Percentiles rank a stretch among this genome's conserved stretches.
Evolutionary conservation across 2,329 filamentous ascomycete genomes (phyloP).

Genomic region (Atkinsonella hypoxylon): DNA sequence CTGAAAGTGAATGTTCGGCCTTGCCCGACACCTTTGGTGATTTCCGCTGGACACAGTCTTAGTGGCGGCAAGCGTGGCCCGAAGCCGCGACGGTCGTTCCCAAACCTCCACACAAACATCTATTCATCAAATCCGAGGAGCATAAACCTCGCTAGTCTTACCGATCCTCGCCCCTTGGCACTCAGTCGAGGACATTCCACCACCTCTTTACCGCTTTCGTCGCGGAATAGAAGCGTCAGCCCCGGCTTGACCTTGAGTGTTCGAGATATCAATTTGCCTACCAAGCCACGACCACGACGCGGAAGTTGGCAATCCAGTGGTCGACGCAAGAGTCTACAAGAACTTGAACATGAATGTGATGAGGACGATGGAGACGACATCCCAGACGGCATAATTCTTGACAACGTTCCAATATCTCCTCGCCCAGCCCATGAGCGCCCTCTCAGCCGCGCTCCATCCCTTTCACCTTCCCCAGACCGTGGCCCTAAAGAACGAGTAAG

Average conservation of each 20-base stretch:
- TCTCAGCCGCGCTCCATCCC: constrained; percentile 39
- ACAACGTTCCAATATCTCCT: constrained; percentile 77
- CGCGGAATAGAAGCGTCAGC: constrained; percentile 39
- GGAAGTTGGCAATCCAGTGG: constrained; percentile 61
- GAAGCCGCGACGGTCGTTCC: constrained; percentile 27
- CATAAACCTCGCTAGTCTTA: constrained; percentile 30
- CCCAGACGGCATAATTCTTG: constrained; percentile 65
- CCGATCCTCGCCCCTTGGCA: constrained; percentile 22
- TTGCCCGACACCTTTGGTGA: constrained; percentile 13
- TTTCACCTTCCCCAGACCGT: constrained; percentile 41
- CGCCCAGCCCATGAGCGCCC: constrained; percentile 45
- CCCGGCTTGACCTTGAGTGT: constrained; percentile 35
- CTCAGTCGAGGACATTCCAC: constrained; percentile 19
- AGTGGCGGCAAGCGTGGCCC: constrained; percentile 20
- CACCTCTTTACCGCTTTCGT: constrained; percentile 25
- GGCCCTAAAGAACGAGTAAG: constrained; percentile 37
- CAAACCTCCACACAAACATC: constrained; percentile 33
- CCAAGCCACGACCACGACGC: constrained; percentile 30
- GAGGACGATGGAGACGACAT: constrained; percentile 68
- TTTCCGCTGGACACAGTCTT: constrained; percentile 16
- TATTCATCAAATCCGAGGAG: constrained; percentile 38
- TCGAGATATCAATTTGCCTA: constrained; percentile 26
- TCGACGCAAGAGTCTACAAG: constrained; percentile 53
- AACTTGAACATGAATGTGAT: constrained; percentile 66
- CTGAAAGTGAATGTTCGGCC: constrained; percentile 34